Conservation (phyloP, 2,329 filamentous ascomycete genomes). For the Fusarium gaditjirri region DNA sequence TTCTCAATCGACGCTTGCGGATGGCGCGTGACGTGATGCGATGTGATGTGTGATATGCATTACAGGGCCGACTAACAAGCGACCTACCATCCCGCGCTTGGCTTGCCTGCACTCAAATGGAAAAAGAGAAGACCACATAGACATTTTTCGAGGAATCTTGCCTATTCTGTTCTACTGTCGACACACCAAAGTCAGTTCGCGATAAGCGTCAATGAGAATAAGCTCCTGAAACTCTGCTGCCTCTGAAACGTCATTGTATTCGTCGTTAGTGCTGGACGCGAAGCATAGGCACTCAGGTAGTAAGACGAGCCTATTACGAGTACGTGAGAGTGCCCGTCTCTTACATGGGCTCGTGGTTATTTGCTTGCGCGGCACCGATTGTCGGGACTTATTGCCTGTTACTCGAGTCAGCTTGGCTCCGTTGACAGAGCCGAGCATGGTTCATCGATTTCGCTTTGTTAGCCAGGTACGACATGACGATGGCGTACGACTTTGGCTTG, state of each 20-base stretch:
- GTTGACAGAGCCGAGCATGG: neutral
- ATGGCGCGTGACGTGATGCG: slow-evolving; percentile 28
- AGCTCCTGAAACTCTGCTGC: slow-evolving; percentile 30
- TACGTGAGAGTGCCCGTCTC: neutral
- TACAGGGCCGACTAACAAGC: neutral
- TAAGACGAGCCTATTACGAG: neutral
- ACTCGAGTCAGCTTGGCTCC: slow-evolving; percentile 27
- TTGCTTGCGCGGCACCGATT: slow-evolving; percentile 15
- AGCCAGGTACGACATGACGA: slow-evolving; percentile 30
- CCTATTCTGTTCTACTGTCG: neutral
- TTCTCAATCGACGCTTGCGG: slow-evolving; percentile 23
- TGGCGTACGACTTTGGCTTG: slow-evolving; percentile 5
- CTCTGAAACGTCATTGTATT: slow-evolving; percentile 25
- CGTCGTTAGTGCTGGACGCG: neutral
- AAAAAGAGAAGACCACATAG: neutral
- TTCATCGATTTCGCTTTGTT: neutral
- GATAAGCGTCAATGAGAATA: slow-evolving; percentile 7
- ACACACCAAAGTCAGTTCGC: neutral
- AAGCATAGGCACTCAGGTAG: neutral
- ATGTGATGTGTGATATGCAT: slow-evolving; percentile 21
- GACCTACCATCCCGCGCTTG: slow-evolving; percentile 5
- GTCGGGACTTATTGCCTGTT: slow-evolving; percentile 6
- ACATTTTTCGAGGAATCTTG: neutral
- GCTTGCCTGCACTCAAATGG: neutral
- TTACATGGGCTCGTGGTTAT: neutral